Evolutionary conservation across 192 early-diverging fungal genomes (phyloP).

Genomic region (Backusella westeae): DNA sequence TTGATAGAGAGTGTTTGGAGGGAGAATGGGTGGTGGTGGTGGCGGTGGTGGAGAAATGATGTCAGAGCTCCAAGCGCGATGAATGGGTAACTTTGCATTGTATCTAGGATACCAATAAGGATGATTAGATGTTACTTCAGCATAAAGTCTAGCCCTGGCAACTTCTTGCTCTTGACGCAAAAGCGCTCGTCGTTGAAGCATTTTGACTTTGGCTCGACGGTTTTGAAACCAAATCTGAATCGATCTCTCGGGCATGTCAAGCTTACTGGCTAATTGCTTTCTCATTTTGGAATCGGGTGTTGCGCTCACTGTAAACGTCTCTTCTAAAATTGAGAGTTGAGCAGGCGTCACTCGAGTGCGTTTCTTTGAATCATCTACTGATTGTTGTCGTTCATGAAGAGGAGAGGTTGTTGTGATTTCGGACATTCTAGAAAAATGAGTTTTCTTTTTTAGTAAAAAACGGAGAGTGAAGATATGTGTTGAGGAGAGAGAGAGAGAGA

Average conservation of each 20-base stretch:
- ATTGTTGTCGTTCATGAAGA: background rate
- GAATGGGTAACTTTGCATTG: slow-evolving; percentile 17
- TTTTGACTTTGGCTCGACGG: slow-evolving; percentile 75
- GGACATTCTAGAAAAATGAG: background rate
- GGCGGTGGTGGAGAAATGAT: slow-evolving; percentile 4
- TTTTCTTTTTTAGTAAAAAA: background rate
- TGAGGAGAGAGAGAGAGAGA: background rate
- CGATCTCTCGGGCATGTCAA: slow-evolving; percentile 69
- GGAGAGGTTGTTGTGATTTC: background rate
- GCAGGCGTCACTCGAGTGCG: slow-evolving; percentile 63
- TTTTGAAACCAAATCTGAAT: slow-evolving; percentile 91
- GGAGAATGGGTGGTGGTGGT: too few relatives aligned
- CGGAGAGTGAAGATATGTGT: background rate
- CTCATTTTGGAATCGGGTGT: slow-evolving; percentile 66
- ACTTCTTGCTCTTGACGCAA: slow-evolving; percentile 35
- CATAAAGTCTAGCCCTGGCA: slow-evolving; percentile 23
- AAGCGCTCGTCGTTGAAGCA: slow-evolving; percentile 35
- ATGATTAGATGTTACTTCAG: slow-evolving; percentile 1
- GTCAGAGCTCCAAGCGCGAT: slow-evolving; percentile 37
- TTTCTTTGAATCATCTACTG: slow-evolving; percentile 43
- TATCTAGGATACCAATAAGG: slow-evolving; percentile 2
- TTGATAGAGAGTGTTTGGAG: background rate
- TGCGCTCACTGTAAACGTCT: slow-evolving; percentile 62
- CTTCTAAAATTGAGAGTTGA: slow-evolving; percentile 60
- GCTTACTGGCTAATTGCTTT: slow-evolving; percentile 58